Evolutionary conservation across 2,329 filamentous ascomycete species (phyloP), one percentile per base, ranked within the genome.

Genomic region (Diaporthe citri): DNA sequence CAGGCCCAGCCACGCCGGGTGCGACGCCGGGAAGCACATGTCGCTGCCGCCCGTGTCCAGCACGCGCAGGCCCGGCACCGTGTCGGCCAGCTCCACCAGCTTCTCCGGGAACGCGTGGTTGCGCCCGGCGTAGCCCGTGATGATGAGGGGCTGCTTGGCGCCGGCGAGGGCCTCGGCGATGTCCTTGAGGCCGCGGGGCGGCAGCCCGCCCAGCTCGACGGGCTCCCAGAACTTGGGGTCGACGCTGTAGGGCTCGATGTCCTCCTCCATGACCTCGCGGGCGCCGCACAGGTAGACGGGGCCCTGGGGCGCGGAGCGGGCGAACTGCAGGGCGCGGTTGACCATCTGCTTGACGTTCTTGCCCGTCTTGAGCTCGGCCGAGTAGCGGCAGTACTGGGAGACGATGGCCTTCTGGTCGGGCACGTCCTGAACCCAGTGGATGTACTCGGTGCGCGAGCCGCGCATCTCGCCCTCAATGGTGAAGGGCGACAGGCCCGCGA

Each of bases 281-380:
- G 94, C 93, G 1, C 93, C 94, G 73, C 89, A 91, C 5, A 97
- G 86, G 79, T 97, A 97, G 0, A 95, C 94, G 0, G 95, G 95
- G 0, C 95, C 95, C 77, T 92, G 89, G 0, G 95, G 95, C 71
- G 93, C 93, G 39, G 92, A 94, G 64, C 86, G 93, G 0, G 95
- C 94, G 80, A 97, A 97, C 78, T 95, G 94, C 73, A 97, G 83
- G 0, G 95, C 95, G 1, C 95, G 92, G 81, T 95, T 95, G 76
- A 97, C 94, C 85, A 97, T 92, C 85, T 97, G 95, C 87, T 97
- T 97, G 76, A 97, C 91, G 80, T 97, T 97, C 80, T 90, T 90
- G 22, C 94, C 95, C 3, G 93, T 93, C 85, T 95, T 96, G 83
- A 97, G 92, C 85, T 97, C 95, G 4, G 89, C 94, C 0, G 92